Evolutionary conservation across 2,329 filamentous ascomycete genomes (phyloP).

Genomic region (Colletotrichum lentis): DNA sequence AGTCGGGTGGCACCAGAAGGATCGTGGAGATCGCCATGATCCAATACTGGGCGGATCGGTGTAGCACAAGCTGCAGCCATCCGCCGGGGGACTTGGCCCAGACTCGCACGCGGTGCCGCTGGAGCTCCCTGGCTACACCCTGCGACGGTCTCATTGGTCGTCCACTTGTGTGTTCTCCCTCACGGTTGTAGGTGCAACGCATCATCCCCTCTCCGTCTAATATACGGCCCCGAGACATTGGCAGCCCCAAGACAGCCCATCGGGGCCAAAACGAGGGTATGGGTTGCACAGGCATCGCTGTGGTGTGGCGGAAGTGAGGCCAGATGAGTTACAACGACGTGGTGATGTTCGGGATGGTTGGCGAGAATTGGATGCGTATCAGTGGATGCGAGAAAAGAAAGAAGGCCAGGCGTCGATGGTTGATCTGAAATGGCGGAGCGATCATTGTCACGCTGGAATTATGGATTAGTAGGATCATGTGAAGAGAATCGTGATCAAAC

Average conservation of each 20-base stretch:
- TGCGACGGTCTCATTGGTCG: not conserved
- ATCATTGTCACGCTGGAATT: conserved; percentile 10
- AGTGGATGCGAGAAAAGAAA: conserved; percentile 25
- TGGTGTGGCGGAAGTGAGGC: not conserved
- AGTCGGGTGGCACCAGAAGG: conserved; percentile 5
- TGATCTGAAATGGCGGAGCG: conserved; percentile 21
- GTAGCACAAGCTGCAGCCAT: conserved; percentile 16
- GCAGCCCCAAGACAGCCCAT: not conserved
- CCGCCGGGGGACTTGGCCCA: conserved; percentile 20
- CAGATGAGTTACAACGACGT: not conserved
- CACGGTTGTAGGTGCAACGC: not conserved
- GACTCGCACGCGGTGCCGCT: not conserved
- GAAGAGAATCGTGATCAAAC: not conserved
- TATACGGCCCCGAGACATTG: conserved; percentile 38
- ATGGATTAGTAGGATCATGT: not conserved
- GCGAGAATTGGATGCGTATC: conserved; percentile 22
- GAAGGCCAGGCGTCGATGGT: conserved; percentile 38
- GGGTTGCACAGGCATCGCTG: conserved; percentile 21
- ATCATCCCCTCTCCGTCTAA: not conserved
- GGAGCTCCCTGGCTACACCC: not conserved
- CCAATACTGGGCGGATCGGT: conserved; percentile 30
- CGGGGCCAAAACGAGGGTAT: conserved; percentile 2
- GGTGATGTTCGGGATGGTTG: conserved; percentile 32
- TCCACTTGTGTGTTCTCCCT: not conserved
- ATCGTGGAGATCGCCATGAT: conserved; percentile 17